Base-by-base conservation (phyloP, 2,329 filamentous ascomycete species). In the Eutypa lata region DNA sequence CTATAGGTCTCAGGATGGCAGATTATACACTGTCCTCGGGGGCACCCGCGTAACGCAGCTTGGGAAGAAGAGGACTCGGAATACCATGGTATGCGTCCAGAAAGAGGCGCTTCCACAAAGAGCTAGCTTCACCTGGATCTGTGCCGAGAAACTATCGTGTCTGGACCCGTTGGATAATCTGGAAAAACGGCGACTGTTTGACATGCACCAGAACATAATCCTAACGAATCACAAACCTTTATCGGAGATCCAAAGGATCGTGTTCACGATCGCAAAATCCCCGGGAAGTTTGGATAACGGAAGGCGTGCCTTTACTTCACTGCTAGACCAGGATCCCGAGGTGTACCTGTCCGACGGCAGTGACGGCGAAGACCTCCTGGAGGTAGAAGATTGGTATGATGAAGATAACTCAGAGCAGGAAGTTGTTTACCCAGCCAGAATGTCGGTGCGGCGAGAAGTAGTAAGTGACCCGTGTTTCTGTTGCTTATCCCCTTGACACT, bases 21-120 rank as follows among this genome's bases (percentile, higher is more conserved):
- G 31, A 1, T 47, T 66, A 28, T 59, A 61, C 50, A 68, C 65
- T 1, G 21, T 65, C n/a, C 58, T 67, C n/a, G 57, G 61, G 7
- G 53, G 55, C n/a, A n/a, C 13, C 2, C 42, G 42, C 10, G 13
- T 24, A 16, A 24, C 21, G 42, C 21, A 26, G 21, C n/a, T 10
- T 13, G 42, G 22, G n/a, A 47, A 19, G 16, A 22, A 37, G 19
- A 51, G 18, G 7, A 37, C 24, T 18, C 21, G 28, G 3, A 37
- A 35, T 24, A 37, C 35, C 18, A 37, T 46, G 42, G 45, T 51
- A 14, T 47, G 42, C n/a, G 42, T 24, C 11, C 42, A 45, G 7
- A 5, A 16, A 1, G 42, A 45, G 22, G 42, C n/a, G 6, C 8
- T 37, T 10, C 53, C 53, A 5, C 7, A 48, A 37, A 26, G 37